Conservation (phyloP, 2,329 filamentous ascomycete species). For the Xylaria hypoxylon region DNA sequence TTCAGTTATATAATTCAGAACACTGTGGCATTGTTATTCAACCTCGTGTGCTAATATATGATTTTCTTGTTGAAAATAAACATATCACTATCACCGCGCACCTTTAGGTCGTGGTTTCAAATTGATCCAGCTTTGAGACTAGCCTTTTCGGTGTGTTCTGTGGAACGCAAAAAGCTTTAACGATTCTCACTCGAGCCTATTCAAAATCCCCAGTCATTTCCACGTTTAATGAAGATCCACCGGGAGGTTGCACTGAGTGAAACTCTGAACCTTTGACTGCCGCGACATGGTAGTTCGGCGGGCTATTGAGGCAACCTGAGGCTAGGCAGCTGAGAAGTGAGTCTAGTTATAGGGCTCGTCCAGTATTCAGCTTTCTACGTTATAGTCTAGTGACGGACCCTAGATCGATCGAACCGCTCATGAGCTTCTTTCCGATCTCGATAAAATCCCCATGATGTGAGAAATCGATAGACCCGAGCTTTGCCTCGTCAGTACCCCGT, state of each 20-base stretch:
- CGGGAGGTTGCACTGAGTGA: background rate
- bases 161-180: too few species aligned
- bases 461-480: background rate
- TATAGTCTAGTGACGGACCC: background rate
- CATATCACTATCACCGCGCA: too few species aligned
- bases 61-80: too few species aligned
- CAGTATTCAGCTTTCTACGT: background rate
- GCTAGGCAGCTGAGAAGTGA: background rate
- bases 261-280: background rate
- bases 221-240: background rate
- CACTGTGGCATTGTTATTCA: too few species aligned
- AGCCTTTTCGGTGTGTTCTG: too few species aligned
- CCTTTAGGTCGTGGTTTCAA: too few species aligned
- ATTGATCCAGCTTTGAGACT: too few species aligned
- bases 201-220: too few species aligned
- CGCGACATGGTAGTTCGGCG: background rate
- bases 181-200: too few species aligned
- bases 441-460: background rate
- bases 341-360: background rate
- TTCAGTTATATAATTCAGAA: background rate
- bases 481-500: background rate
- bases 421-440: background rate
- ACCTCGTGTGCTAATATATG: too few species aligned
- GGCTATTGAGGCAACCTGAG: background rate
- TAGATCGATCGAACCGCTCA: background rate